Evolutionary conservation across 805 yeast species (phyloP).

Genomic region (Metschnikowia lunata): DNA sequence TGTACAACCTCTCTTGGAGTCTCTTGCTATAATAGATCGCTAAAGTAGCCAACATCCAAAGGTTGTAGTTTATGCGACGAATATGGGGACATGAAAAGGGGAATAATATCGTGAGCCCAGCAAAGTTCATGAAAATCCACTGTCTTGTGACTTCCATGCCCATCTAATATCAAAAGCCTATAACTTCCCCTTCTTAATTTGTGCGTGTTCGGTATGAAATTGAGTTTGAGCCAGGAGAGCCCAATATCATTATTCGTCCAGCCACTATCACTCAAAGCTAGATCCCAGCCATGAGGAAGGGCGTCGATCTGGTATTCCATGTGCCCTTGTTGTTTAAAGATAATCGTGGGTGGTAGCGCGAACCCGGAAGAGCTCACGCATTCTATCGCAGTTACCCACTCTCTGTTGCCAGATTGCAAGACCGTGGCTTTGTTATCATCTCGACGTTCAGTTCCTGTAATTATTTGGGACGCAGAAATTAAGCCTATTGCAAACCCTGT

Average conservation of each 20-base stretch:
- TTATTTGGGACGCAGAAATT: too few relatives aligned
- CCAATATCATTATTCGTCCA: neutral
- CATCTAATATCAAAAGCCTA: neutral
- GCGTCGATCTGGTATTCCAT: too few relatives aligned
- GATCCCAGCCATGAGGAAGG: neutral
- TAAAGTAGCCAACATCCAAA: neutral
- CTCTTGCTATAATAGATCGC: neutral
- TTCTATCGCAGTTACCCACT: neutral
- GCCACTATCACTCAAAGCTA: neutral
- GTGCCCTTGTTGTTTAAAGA: neutral
- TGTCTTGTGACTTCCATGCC: neutral
- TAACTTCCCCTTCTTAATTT: neutral
- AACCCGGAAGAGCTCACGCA: neutral
- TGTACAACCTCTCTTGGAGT: too few relatives aligned
- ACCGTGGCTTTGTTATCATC: neutral
- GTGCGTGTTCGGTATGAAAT: neutral
- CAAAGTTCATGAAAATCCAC: neutral
- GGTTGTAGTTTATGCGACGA: neutral
- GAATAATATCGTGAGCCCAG: neutral
- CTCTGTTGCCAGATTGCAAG: neutral
- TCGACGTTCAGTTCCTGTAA: too few relatives aligned
- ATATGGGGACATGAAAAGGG: neutral
- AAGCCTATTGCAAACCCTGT: too few relatives aligned
- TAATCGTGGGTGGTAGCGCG: neutral
- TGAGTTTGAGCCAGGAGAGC: neutral